Base-by-base conservation (phyloP, 768 basidiomycete species). In the Coprinellus aureogranulatus region DNA sequence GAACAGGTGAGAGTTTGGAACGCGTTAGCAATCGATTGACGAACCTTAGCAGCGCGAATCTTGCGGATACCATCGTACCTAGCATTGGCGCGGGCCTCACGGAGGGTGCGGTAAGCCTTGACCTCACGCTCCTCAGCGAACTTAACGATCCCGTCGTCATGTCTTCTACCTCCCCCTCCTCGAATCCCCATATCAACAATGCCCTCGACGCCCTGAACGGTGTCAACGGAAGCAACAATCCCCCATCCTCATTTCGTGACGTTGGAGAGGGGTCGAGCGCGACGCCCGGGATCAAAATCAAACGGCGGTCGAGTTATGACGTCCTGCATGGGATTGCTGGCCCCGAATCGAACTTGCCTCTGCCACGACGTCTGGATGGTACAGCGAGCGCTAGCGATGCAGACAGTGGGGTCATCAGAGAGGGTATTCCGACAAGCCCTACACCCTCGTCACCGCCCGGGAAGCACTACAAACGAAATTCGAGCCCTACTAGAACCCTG, bases 31-130 rank as follows among this genome's bases (percentile, higher is more conserved):
- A n/a, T n/a, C 40, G 37, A 18, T 37, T 57, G 30, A 75, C 87
- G 59, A 67, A 87, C 91, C 89, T 94, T 94, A 68, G 86, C 85
- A 64, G 86, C 85, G 62, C 93, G 88, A 62, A 85, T 78, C 78
- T 93, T 94, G 79, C 94, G 90, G 64, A 77, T 78, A 75, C 97
- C 97, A 63, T 89, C 93, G 78, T 90, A 83, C 70, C 94, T 83
- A 62, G 87, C 81, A 70, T 85, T 81, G 64, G 93, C 89, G 64
- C 94, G 90, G 65, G 87, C 86, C 57, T 80, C 74, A 67, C 96
- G 94, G 67, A 98, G 90, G 63, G 94, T 84, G 73, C 81, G 82
- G 87, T n/a, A n/a, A n/a, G n/a, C 87, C 89, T 16, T 81, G 90
- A 57, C 83, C 86, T 39, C 76, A 83, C 61, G 73, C 74, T n/a